Evolutionary conservation across 495 filamentous ascomycete species (phyloP), one percentile per base, ranked within the genome.

Genomic region (Lasiosphaeria ovina): DNA sequence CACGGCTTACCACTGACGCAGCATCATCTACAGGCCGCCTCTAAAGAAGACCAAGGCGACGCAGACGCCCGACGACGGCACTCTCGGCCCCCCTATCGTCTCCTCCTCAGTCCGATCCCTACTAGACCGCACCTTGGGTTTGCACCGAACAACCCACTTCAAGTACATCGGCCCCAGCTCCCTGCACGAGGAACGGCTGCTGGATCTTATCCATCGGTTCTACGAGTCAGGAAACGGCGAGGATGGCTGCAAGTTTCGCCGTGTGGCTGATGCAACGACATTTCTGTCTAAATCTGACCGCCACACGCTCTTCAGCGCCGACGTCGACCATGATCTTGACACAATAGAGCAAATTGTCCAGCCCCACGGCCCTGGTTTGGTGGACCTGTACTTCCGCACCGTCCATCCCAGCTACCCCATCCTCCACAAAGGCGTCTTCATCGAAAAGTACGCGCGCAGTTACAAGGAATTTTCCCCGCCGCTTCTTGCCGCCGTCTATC

Each of bases 341-440:
- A 79, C 79, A 52, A 83, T 92, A 60, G 89, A 92, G 67, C 79
- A 81, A 44, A 67, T 88, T 60, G 85, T 93, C 35, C 80, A 81
- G 47, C 86, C 87, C 4, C 86, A 91, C 67, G 89, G 89, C 12
- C 77, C 82, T 51, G 81, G 82, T 0, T 68, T 92, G 67, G 81
- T 92, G 50, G 84, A 89, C 45, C 77, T 90, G 57, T 93, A 89
- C 75, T 90, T 92, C 61, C 81, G 84, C 42, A 80, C 84, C 53
- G 83, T 93, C 40, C 90, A 93, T 69, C 89, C 88, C 1, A 87
- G 83, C 55, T 90, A 90, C 66, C 90, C 90, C 11, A 87, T 93
- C 62, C 75, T 91, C 45, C 83, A 90, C 68, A 89, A 92, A 70
- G 79, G 84, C 64, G 78, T 87, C 12, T 91, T 91, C 67, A 80